phyloP scores from a whole-genome alignment of 2,329 filamentous ascomycete genomes.

The Sporothrix pallida region DNA sequence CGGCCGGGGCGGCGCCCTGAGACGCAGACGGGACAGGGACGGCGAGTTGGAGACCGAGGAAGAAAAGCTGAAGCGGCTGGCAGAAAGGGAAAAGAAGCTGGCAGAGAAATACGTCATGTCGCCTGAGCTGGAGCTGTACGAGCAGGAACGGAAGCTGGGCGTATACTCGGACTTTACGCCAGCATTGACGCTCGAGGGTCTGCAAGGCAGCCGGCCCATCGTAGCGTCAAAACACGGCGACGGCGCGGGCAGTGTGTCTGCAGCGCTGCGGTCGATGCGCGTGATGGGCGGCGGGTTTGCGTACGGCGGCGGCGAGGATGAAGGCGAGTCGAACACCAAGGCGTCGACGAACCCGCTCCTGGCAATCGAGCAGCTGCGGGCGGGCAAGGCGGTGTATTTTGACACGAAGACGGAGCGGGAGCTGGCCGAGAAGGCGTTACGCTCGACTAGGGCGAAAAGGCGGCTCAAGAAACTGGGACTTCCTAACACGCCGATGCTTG shows the following conservation, averaged over 20 bases:
- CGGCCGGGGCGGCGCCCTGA: neutral
- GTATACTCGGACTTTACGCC: conserved; percentile 45
- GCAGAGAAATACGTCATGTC: conserved; percentile 27
- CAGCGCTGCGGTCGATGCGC: conserved; percentile 48
- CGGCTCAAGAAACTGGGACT: neutral
- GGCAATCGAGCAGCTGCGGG: conserved; percentile 36
- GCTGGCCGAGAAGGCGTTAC: conserved; percentile 30
- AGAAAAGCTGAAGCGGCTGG: neutral
- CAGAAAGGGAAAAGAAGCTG: neutral
- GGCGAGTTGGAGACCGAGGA: conserved; percentile 28
- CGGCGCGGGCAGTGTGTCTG: conserved; percentile 44
- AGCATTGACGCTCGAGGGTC: conserved; percentile 43
- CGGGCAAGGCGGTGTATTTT: conserved; percentile 45
- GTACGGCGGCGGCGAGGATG: conserved; percentile 41
- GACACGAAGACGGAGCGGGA: conserved; percentile 44
- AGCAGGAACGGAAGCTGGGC: conserved; percentile 44
- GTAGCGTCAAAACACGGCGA: conserved; percentile 42
- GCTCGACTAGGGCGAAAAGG: conserved; percentile 11
- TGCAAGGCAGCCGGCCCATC: conserved; percentile 49
- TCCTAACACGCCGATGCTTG: conserved; percentile 30
- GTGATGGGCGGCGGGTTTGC: conserved; percentile 48
- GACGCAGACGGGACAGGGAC: neutral
- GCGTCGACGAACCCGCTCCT: conserved; percentile 36
- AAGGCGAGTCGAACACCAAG: neutral
- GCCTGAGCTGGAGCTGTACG: conserved; percentile 39